Base-by-base conservation (phyloP, 2,329 filamentous ascomycete species). In the Pseudogymnoascus sp. region DNA sequence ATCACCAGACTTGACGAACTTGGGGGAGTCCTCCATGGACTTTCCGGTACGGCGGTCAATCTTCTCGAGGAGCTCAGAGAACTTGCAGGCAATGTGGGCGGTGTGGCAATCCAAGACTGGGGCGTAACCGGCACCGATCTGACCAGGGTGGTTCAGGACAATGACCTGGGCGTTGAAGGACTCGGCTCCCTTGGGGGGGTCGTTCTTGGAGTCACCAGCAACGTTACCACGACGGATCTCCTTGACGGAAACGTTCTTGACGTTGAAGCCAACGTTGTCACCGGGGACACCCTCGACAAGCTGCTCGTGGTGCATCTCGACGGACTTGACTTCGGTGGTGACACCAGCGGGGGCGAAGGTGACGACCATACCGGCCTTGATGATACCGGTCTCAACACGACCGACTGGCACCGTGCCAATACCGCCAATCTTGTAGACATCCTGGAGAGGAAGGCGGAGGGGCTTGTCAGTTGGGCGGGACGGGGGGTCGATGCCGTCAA, bases 181-280 rank as follows among this genome's bases (percentile, higher is more conserved):
- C 74, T 93, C 91, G 75, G 85, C 86, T 75, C 84, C 94, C 77
- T 81, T 77, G 69, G 94, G 91, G 74, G 94, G 94, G 84, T 99
- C 94, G 85, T 96, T 95, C 92, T 99, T 99, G 87, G 90, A 93
- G 91, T 99, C 94, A 91, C 91, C 91, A 75, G 90, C 90, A 74
- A 99, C 94, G 88, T 99, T 97, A 77, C 94, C 94, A 96, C 94
- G 94, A 82, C 94, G 94, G 77, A 99, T 96, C 80, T 99, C 94
- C 92, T 99, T 99, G 83, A 99, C 94, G 80, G 94, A 97, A 75
- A 99, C 94, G 94, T 99, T 99, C 92, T 99, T 99, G 83, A 99
- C 93, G 90, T 99, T 99, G 92, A 99, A 99, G 75, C 94, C 94
- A 79, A 99, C 94, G 86, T 99, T 99, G 90, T 99, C 94, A 88